Conservation (phyloP, 768 basidiomycete species). For the Pleurotus sapidus region DNA sequence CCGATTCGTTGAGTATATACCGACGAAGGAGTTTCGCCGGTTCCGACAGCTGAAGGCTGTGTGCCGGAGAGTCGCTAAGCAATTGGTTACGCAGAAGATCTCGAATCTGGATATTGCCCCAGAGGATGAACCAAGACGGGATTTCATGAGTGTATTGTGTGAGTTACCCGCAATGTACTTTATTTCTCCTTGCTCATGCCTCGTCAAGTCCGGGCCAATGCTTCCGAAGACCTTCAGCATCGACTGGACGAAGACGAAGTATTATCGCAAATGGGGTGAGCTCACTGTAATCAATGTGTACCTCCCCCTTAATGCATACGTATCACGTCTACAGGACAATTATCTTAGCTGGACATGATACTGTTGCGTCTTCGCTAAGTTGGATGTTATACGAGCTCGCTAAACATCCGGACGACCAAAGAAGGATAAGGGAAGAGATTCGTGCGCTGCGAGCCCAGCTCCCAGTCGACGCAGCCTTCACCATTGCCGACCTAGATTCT, state of each 20-base stretch:
- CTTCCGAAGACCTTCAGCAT: conserved; percentile 9
- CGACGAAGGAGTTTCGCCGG: background rate
- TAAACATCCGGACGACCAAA: conserved; percentile 39
- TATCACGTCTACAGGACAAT: background rate
- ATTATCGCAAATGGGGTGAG: conserved; percentile 24
- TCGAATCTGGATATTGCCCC: background rate
- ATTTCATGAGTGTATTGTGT: conserved; percentile 35
- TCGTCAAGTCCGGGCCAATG: conserved; percentile 16
- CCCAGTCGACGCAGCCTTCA: background rate
- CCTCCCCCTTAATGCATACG: background rate
- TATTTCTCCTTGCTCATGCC: background rate
- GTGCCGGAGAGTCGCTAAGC: background rate
- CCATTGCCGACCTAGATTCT: background rate
- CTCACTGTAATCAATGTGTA: background rate
- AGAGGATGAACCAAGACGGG: conserved; percentile 14
- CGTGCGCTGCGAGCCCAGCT: conserved; percentile 14
- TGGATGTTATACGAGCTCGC: conserved; percentile 49
- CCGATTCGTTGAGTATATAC: background rate
- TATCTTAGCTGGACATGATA: conserved; percentile 33
- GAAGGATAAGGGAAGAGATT: conserved; percentile 42
- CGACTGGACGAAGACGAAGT: conserved; percentile 20
- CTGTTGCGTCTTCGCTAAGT: conserved; percentile 33
- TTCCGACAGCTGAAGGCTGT: background rate
- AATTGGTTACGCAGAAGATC: background rate
- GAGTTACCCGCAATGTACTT: background rate